These are phyloP conservation scores for Termitomyces sp. DNA, from an alignment of 1,284 basidiomycete genomes.

Conservation along the genomic window DNA sequence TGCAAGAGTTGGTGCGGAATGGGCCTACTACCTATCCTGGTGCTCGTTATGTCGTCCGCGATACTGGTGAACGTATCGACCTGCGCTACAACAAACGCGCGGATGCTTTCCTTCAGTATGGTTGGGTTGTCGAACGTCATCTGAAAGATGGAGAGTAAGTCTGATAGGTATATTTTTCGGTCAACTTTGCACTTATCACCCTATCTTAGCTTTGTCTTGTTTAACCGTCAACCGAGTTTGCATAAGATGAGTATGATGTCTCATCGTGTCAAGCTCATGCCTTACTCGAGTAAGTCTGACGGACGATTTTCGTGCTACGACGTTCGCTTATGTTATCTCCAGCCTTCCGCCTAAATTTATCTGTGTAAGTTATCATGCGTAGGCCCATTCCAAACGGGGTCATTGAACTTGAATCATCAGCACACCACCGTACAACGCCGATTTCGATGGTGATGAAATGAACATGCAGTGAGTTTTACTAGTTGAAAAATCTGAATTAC, in stretches of 20 bases:
- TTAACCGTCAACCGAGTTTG: slow-evolving; percentile 97
- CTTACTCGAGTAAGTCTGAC: slow-evolving; percentile 84
- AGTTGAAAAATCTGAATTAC: background rate
- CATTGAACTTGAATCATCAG: slow-evolving; percentile 34
- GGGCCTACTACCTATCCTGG: slow-evolving; percentile 96
- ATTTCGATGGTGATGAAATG: slow-evolving; percentile 99
- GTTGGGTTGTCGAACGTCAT: slow-evolving; percentile 98
- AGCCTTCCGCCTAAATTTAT: slow-evolving; percentile 96
- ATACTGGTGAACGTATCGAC: slow-evolving; percentile 98
- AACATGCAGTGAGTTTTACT: slow-evolving; percentile 86
- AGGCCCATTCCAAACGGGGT: slow-evolving; percentile 17
- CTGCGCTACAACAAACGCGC: slow-evolving; percentile 96
- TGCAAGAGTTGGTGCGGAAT: slow-evolving; percentile 95
- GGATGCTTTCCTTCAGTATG: slow-evolving; percentile 96
- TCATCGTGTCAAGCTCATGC: slow-evolving; percentile 96
- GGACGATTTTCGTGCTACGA: slow-evolving; percentile 8
- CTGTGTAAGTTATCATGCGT: slow-evolving; percentile 64
- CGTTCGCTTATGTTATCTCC: slow-evolving; percentile 25
- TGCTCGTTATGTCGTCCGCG: slow-evolving; percentile 94
- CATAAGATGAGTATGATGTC: slow-evolving; percentile 99
- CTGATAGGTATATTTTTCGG: background rate
- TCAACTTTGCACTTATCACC: slow-evolving; percentile 3
- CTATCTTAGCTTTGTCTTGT: slow-evolving; percentile 75
- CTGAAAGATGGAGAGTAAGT: slow-evolving; percentile 96
- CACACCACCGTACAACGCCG: slow-evolving; percentile 91